A percentile compares a stretch with the other conserved stretches of the same genome.
Conservation (phyloP, 176 grass and related monocot genomes). For the Oryza brachyantha region DNA sequence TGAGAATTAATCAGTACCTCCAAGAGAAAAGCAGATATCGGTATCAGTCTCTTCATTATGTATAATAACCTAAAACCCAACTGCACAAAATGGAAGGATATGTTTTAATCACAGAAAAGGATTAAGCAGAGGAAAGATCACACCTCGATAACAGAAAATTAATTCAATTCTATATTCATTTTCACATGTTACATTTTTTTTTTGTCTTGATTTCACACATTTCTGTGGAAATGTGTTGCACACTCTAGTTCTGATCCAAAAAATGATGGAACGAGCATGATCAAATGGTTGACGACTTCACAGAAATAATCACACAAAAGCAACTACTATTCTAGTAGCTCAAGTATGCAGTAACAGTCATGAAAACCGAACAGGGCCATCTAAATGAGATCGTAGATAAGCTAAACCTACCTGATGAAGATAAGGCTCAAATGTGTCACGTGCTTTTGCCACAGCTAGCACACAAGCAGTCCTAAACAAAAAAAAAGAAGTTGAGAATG, state of each 20-base stretch:
- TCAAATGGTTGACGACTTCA: neutral
- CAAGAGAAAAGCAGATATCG: slow-evolving; percentile 72
- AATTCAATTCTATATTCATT: slow-evolving; percentile 13
- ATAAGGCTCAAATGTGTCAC: slow-evolving; percentile 85
- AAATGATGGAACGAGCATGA: neutral
- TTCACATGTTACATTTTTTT: neutral
- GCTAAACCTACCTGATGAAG: slow-evolving; percentile 82
- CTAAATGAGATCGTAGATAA: neutral
- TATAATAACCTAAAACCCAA: slow-evolving; percentile 90
- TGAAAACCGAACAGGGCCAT: slow-evolving; percentile 3
- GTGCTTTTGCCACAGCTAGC: slow-evolving; percentile 89
- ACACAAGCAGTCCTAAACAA: slow-evolving; percentile 85
- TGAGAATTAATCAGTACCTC: slow-evolving; percentile 58
- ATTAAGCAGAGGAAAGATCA: slow-evolving; percentile 13
- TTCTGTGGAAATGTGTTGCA: neutral
- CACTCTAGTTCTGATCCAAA: slow-evolving; percentile 14
- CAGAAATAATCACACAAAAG: slow-evolving; percentile 29
- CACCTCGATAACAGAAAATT: neutral
- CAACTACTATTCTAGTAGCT: neutral
- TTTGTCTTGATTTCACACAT: neutral
- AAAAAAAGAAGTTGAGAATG: slow-evolving; percentile 32
- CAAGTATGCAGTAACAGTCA: neutral
- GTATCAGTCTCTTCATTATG: slow-evolving; percentile 76
- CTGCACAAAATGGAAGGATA: slow-evolving; percentile 35
- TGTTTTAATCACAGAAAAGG: slow-evolving; percentile 13